Evolutionary conservation across 1,284 basidiomycete genomes (phyloP).

Genomic region (Volvariella surrecta): DNA sequence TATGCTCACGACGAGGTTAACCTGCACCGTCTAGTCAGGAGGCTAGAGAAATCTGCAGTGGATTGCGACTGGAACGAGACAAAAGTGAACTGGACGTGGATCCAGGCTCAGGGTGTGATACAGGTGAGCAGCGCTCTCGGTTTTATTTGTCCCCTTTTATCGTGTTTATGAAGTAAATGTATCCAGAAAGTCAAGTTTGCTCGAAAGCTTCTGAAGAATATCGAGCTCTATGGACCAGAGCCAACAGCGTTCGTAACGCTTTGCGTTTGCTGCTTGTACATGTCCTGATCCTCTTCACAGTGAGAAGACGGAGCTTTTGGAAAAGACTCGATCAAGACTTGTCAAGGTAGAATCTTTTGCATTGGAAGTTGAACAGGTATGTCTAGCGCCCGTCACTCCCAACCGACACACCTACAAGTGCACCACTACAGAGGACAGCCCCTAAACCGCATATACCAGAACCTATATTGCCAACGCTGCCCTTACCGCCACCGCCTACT

Average conservation of each 20-base stretch:
- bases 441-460: slow-evolving; percentile 29
- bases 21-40: slow-evolving; percentile 48
- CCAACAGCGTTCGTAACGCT: slow-evolving; percentile 24
- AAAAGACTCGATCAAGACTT: background rate
- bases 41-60: slow-evolving; percentile 49
- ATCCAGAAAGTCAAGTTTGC: slow-evolving; percentile 57
- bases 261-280: background rate
- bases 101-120: slow-evolving; percentile 46
- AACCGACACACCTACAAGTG: too few species aligned
- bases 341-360: slow-evolving; percentile 1
- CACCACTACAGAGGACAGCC: slow-evolving; percentile 25
- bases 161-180: background rate
- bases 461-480: slow-evolving; percentile 27
- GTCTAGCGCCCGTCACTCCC: slow-evolving; percentile 1
- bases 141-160: slow-evolving; percentile 2
- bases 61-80: slow-evolving; percentile 39
- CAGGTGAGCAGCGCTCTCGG: slow-evolving; percentile 35
- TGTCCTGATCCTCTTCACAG: background rate
- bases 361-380: slow-evolving; percentile 35
- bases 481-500: slow-evolving; percentile 12
- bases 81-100: slow-evolving; percentile 35
- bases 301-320: slow-evolving; percentile 1
- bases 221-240: slow-evolving; percentile 39
- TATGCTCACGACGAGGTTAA: slow-evolving; percentile 58
- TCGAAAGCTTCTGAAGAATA: slow-evolving; percentile 44